Percentiles rank a stretch among this genome's conserved stretches.
Evolutionary conservation across 1,284 basidiomycete genomes (phyloP).

Genomic region (Mycena sp.): DNA sequence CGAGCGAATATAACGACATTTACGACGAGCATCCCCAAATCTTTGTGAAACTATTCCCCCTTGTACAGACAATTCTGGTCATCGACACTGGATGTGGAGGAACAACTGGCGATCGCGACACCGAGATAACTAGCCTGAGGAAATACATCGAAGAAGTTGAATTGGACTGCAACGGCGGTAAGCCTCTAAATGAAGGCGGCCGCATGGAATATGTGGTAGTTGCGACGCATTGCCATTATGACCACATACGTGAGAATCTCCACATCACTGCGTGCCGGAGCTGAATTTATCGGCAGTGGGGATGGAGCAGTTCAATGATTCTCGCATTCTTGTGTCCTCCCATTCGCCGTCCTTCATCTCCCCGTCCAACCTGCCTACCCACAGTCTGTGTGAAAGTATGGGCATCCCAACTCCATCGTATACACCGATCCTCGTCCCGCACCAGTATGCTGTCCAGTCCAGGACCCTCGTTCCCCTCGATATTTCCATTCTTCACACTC

Average conservation of each 20-base stretch:
- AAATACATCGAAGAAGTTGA: slow-evolving; percentile 60
- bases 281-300: slow-evolving; percentile 50
- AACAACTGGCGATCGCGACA: slow-evolving; percentile 50
- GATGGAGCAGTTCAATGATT: slow-evolving; percentile 57
- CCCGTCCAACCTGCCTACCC: slow-evolving; percentile 48
- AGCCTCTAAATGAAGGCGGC: slow-evolving; percentile 56
- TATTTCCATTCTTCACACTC: slow-evolving; percentile 60
- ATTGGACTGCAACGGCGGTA: slow-evolving; percentile 54
- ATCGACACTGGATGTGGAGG: slow-evolving; percentile 69
- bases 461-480: slow-evolving; percentile 43
- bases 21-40: slow-evolving; percentile 65
- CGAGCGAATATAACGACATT: slow-evolving; percentile 58
- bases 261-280: background rate
- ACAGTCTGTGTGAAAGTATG: slow-evolving; percentile 58
- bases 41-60: slow-evolving; percentile 58
- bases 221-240: slow-evolving; percentile 66
- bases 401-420: slow-evolving; percentile 56
- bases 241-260: slow-evolving; percentile 61
- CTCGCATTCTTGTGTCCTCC: slow-evolving; percentile 58
- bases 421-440: slow-evolving; percentile 54
- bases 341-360: slow-evolving; percentile 58
- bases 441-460: slow-evolving; percentile 47
- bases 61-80: slow-evolving; percentile 55
- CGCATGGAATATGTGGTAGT: slow-evolving; percentile 58
- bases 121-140: slow-evolving; percentile 56